Evolutionary conservation across 345 rosid species (phyloP).

Genomic region (Citrus maxima): DNA sequence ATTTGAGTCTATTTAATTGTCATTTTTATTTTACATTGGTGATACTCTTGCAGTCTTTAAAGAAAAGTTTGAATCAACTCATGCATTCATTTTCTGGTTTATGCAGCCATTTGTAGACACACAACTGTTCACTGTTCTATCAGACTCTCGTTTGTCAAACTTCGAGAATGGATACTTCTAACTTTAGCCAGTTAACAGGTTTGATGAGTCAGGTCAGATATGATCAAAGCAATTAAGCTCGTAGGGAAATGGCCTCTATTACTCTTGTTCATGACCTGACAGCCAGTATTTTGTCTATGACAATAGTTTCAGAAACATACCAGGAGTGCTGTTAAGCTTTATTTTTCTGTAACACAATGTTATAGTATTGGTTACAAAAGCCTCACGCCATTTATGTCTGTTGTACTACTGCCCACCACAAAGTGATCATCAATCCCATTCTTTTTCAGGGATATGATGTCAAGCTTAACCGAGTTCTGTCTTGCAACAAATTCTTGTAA

Average conservation of each 20-base stretch:
- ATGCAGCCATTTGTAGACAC: constrained; percentile 81
- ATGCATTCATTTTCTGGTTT: constrained; percentile 4
- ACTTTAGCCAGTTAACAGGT: constrained; percentile 10
- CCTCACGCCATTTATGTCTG: background rate
- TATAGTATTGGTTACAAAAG: constrained; percentile 8
- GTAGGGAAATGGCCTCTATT: background rate
- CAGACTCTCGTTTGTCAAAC: constrained; percentile 70
- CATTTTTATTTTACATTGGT: background rate
- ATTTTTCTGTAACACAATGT: constrained; percentile 22
- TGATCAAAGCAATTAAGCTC: background rate
- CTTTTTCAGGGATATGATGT: constrained; percentile 32
- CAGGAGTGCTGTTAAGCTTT: background rate
- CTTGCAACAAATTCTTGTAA: constrained; percentile 23
- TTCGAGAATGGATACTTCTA: constrained; percentile 55
- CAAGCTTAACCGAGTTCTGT: constrained; percentile 1
- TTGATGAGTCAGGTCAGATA: background rate
- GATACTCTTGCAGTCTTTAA: background rate
- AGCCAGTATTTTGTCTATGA: background rate
- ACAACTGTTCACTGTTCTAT: constrained; percentile 68
- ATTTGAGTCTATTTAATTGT: background rate
- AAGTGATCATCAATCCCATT: constrained; percentile 24
- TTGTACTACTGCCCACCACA: background rate
- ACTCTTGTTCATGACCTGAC: background rate
- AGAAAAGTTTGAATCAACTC: background rate
- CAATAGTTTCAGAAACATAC: background rate